Evolutionary conservation across 1,284 basidiomycete genomes (phyloP).

Genomic region (Leucoagaricus sp.): DNA sequence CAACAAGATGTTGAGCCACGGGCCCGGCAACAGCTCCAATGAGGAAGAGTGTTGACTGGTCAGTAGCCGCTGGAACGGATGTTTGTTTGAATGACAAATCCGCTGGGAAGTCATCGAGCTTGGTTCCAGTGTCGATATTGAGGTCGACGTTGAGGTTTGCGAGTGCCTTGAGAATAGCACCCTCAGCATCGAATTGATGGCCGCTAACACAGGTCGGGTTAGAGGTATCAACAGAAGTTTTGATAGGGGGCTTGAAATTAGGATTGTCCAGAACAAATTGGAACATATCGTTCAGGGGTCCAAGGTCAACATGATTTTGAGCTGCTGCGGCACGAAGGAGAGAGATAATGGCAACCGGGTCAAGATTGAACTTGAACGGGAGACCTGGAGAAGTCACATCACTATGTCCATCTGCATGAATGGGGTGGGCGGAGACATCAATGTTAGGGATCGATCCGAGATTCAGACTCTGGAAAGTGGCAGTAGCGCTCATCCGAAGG

Average conservation of each 20-base stretch:
- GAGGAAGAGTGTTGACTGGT: constrained; percentile 65
- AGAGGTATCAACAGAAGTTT: constrained; percentile 54
- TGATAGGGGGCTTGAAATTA: constrained; percentile 47
- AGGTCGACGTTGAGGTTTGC: constrained; percentile 60
- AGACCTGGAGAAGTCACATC: constrained; percentile 61
- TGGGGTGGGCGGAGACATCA: constrained; percentile 54
- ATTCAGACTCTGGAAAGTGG: constrained; percentile 52
- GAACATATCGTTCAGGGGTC: constrained; percentile 63
- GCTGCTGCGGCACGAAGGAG: constrained; percentile 57
- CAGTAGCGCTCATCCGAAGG: constrained; percentile 56
- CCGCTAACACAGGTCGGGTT: constrained; percentile 60
- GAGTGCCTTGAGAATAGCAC: constrained; percentile 65
- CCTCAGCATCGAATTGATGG: constrained; percentile 60
- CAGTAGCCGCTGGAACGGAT: constrained; percentile 61
- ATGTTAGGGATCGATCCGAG: constrained; percentile 60
- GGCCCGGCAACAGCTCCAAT: constrained; percentile 70
- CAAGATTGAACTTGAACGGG: constrained; percentile 66
- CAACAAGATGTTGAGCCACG: constrained; percentile 69
- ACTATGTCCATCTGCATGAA: constrained; percentile 62
- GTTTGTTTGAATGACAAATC: constrained; percentile 65
- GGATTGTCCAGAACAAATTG: constrained; percentile 57
- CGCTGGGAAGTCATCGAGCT: constrained; percentile 63
- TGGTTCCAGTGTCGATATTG: constrained; percentile 47
- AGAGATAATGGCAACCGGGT: constrained; percentile 64
- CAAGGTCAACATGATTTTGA: constrained; percentile 60